Evolutionary conservation across 2,329 filamentous ascomycete species (phyloP), one percentile per base, ranked within the genome.

Genomic region (Zymoseptoria tritici): DNA sequence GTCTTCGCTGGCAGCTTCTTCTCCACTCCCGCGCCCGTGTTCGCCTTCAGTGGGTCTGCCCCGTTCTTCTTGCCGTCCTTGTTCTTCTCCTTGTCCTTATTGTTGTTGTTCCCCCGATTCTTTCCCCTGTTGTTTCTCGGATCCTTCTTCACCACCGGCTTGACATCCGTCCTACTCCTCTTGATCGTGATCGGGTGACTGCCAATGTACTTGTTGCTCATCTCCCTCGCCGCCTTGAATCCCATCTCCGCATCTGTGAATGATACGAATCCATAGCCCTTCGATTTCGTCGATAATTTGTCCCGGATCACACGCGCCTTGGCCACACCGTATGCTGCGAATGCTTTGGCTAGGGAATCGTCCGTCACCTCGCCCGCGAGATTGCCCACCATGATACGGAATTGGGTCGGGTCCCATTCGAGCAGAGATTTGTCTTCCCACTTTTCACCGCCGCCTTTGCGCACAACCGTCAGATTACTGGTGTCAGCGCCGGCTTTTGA

Each of bases 201-300:
- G 70, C 96, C 93, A 72, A 99, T 97, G 76, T 99, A 99, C 78
- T 99, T 97, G 68, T 92, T 92, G 71, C 97, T 90, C 94, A 97
- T 97, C 78, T 97, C 93, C 77, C 94, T 91, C 69, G 91, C 93
- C 1, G 94, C 93, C 70, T 90, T 85, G 80, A 99, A 97, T 74
- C 95, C 97, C 71, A 97, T 92, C 74, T 99, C 94, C 29, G 91
- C 90, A 72, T 97, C 90, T 69, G 87, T 88, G 77, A 99, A 97
- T 75, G 90, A 94, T 58, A 99, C 92, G 71, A 99, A 99, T 2
- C 94, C 94, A 72, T 90, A 99, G 0, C 93, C 94, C 73, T 94
- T 96, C 71, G 90, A 95, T 78, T 99, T 99, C 58, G 89, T 94
- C 0, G 93, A 96, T 61, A 91, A 86, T 80, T 97, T 97, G 78